Evolutionary conservation across 83 land plant species (phyloP).

Genomic region (Larix sibirica): DNA sequence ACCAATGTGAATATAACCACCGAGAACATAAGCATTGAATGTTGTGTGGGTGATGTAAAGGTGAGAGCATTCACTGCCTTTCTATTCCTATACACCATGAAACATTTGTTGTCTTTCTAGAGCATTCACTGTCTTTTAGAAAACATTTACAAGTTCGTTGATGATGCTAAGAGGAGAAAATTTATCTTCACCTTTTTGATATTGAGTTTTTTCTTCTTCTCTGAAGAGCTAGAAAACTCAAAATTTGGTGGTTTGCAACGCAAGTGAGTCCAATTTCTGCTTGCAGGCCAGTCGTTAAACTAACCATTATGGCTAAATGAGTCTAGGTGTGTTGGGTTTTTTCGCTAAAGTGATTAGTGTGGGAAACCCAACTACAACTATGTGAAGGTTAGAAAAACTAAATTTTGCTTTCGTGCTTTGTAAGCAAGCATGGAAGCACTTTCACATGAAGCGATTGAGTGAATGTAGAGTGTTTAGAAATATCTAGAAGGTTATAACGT

Average conservation of each 20-base stretch:
- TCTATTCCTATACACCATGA: too few relatives aligned
- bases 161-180: too few relatives aligned
- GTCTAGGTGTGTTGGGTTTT: neutral
- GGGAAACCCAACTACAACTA: neutral
- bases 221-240: too few relatives aligned
- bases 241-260: neutral
- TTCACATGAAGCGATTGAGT: neutral
- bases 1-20: too few relatives aligned
- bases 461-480: neutral
- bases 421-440: neutral
- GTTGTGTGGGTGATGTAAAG: too few relatives aligned
- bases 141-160: too few relatives aligned
- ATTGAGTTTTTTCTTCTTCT: too few relatives aligned
- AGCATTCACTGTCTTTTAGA: too few relatives aligned
- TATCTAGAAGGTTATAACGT: neutral
- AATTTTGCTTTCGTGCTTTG: neutral
- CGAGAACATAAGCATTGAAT: too few relatives aligned
- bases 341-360: neutral
- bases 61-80: too few relatives aligned
- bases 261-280: neutral
- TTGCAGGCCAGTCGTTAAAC: constrained; percentile 1
- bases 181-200: too few relatives aligned
- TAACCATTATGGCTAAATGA: neutral
- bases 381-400: neutral
- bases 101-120: too few relatives aligned